A percentile compares a stretch with the other conserved stretches of the same genome.
These are phyloP conservation scores for Backusella liffmaniae DNA, from an alignment of 192 early-diverging fungal genomes.

Conservation along the genomic window DNA sequence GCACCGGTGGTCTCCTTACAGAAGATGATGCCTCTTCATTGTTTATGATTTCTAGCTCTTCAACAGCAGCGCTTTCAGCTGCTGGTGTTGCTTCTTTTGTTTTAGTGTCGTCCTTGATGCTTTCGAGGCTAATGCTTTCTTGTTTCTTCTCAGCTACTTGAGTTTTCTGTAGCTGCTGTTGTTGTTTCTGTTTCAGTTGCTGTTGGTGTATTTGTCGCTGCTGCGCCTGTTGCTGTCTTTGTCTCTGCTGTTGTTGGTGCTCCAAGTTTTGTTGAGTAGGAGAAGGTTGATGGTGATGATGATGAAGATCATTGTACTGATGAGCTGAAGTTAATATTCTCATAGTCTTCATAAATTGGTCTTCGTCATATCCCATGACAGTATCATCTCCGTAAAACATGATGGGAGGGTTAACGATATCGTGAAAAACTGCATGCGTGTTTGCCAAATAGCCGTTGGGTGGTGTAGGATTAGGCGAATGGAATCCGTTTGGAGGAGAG, in stretches of 20 bases:
- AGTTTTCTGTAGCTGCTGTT: neutral
- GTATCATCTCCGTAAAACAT: constrained; percentile 13
- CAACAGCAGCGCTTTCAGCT: neutral
- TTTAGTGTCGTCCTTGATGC: neutral
- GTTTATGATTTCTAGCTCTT: neutral
- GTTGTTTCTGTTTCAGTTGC: neutral
- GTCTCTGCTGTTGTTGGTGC: neutral
- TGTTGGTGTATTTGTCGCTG: neutral
- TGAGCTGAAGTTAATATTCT: constrained; percentile 1
- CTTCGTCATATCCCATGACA: constrained; percentile 8
- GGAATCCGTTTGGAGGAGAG: constrained; percentile 18
- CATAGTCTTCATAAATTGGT: constrained; percentile 17
- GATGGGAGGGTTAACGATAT: constrained; percentile 10
- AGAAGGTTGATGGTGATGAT: neutral
- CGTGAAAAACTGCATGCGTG: neutral
- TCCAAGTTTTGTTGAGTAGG: neutral
- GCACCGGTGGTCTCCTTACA: neutral
- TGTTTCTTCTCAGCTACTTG: neutral
- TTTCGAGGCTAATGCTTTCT: neutral
- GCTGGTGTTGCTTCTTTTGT: neutral
- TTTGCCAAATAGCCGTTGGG: constrained; percentile 13
- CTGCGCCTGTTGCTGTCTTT: neutral
- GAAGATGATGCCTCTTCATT: neutral
- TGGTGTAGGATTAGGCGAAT: constrained; percentile 19
- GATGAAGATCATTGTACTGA: constrained; percentile 5